Evolutionary conservation across 1,284 basidiomycete species (phyloP).

Genomic region (Leccinum olivaceoglutinosum): DNA sequence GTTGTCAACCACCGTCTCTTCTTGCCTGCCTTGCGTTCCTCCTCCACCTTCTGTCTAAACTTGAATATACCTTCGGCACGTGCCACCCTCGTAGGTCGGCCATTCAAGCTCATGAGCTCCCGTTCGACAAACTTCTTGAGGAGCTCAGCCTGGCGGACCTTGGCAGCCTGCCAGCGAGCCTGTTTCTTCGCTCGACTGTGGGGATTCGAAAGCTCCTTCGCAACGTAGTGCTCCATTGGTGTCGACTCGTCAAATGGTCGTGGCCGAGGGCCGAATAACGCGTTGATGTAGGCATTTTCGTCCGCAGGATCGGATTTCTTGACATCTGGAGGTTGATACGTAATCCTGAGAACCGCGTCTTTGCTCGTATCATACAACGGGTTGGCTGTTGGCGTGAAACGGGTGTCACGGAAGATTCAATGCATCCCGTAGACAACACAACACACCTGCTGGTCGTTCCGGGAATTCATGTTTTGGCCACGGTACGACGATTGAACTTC

Average conservation of each 20-base stretch:
- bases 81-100: conserved; percentile 53
- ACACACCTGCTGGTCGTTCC: conserved; percentile 45
- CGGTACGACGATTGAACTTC: conserved; percentile 45
- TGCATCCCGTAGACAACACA: not conserved
- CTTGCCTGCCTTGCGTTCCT: conserved; percentile 53
- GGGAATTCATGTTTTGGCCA: conserved; percentile 58
- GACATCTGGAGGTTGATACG: conserved; percentile 58
- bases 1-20: conserved; percentile 53
- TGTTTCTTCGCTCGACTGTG: conserved; percentile 77
- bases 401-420: conserved; percentile 9
- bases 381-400: conserved; percentile 33
- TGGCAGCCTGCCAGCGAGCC: conserved; percentile 60
- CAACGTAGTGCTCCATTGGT: conserved; percentile 61
- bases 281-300: conserved; percentile 56
- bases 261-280: conserved; percentile 44
- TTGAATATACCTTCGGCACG: conserved; percentile 68
- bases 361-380: conserved; percentile 52
- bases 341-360: conserved; percentile 56
- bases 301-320: conserved; percentile 33
- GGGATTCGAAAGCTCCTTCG: conserved; percentile 69
- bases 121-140: conserved; percentile 48
- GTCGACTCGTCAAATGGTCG: conserved; percentile 42
- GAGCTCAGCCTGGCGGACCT: conserved; percentile 41
- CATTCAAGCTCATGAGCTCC: conserved; percentile 51
- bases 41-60: conserved; percentile 55